phyloP scores from a whole-genome alignment of 768 basidiomycete genomes.

The Grammothele lineata region DNA sequence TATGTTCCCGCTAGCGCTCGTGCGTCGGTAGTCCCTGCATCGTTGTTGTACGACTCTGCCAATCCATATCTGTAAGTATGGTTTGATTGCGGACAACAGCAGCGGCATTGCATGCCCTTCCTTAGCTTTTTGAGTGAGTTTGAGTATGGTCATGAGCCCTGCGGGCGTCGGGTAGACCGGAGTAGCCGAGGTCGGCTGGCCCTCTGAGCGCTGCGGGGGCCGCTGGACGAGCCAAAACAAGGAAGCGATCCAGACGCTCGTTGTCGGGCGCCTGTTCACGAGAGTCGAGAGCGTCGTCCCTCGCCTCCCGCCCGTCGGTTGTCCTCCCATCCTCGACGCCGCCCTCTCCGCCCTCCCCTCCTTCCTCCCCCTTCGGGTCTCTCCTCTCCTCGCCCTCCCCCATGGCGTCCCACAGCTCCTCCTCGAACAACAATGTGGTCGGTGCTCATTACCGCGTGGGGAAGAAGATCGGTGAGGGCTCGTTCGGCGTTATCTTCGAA shows the following conservation, averaged over 20 bases:
- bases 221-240: conserved; percentile 6
- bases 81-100: no score
- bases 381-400: conserved; percentile 10
- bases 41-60: conserved; percentile 14
- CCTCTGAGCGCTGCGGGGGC: conserved; percentile 8
- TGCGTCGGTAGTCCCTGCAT: conserved; percentile 7
- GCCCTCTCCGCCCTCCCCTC: conserved; percentile 7
- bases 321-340: conserved; percentile 2
- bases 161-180: background rate
- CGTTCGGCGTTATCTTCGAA: conserved; percentile 95
- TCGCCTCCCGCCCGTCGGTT: conserved; percentile 4
- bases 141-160: no score
- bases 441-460: conserved; percentile 98
- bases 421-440: conserved; percentile 73
- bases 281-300: no score
- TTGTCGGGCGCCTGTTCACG: no score
- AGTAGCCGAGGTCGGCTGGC: background rate
- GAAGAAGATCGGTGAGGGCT: conserved; percentile 98
- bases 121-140: no score
- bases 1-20: conserved; percentile 6
- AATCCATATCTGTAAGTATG: no score
- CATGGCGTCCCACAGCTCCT: conserved; percentile 41
- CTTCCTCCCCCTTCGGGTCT: conserved; percentile 8
- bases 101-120: no score
- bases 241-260: no score